phyloP scores from a whole-genome alignment of 78 protist genomes.

The Mantamonas sphyraenae region DNA sequence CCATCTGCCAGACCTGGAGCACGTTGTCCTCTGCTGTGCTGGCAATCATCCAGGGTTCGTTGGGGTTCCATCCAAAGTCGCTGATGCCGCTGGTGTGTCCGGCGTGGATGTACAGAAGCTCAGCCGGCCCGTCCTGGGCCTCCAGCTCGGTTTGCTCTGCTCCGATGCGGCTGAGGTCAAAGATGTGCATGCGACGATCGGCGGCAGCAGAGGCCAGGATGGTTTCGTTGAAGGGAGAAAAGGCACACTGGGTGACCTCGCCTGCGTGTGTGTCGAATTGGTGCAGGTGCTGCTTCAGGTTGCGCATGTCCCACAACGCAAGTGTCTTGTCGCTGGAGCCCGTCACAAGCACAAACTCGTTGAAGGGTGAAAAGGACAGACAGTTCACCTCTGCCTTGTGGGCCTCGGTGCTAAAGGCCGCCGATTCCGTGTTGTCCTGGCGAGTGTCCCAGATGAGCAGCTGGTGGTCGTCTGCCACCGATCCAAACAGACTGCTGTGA shows the following conservation, averaged over 20 bases:
- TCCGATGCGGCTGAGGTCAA: conserved; percentile 88
- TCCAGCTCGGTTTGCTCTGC: conserved; percentile 83
- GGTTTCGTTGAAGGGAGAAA: conserved; percentile 69
- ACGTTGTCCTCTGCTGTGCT: conserved; percentile 90
- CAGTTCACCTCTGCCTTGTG: conserved; percentile 75
- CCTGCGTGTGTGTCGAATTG: conserved; percentile 40
- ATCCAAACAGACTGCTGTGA: conserved; percentile 66
- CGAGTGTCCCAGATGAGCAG: conserved; percentile 65
- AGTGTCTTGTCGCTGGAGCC: conserved; percentile 82
- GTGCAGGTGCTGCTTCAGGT: conserved; percentile 58
- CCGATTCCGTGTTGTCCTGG: background rate
- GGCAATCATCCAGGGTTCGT: conserved; percentile 80
- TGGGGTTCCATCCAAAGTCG: conserved; percentile 84
- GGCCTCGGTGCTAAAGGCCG: conserved; percentile 26
- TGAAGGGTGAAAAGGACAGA: conserved; percentile 78
- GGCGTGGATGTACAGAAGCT: conserved; percentile 89
- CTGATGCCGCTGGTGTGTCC: conserved; percentile 87
- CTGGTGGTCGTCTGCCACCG: conserved; percentile 75
- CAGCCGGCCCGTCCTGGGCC: conserved; percentile 93
- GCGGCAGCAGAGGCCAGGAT: conserved; percentile 65
- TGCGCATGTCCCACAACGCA: conserved; percentile 90
- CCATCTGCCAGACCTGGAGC: conserved; percentile 92
- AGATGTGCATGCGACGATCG: conserved; percentile 80
- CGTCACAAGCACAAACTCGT: conserved; percentile 71
- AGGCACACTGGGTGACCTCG: conserved; percentile 11